Base-by-base conservation (phyloP, 108 stramenopile species). In the Nitzschia sp. region DNA sequence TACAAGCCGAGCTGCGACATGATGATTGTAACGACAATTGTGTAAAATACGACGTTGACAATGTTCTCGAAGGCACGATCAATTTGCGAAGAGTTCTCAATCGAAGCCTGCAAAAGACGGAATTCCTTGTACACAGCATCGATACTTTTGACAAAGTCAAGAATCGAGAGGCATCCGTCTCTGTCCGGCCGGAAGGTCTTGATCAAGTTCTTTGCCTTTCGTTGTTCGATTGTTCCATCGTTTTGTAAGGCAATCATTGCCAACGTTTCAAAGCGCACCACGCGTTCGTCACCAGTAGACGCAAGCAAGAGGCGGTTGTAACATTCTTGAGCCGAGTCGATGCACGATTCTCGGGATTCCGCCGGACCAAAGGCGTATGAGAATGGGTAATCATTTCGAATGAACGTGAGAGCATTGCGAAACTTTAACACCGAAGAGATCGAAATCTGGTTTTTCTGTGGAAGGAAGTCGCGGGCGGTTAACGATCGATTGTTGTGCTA, bases 91-190 rank as follows among this genome's bases (percentile, higher is more conserved):
- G 85, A 83, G 58, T 88, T 88, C 21, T 60, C 69, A 57, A 89
- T 84, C 24, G 77, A 79, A 29, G 86, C 86, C 29, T 86, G 70
- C 18, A 92, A 63, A 34, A 89, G 38, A 25, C 84, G 74, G 29
- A 87, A 66, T 47, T 82, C 70, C 57, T 92, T 89, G 74, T 92
- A 92, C 9, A 92, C 79, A 9, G 63, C 64, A 42, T 92, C 88
- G 46, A 85, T 60, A 18, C 80, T 81, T 58, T 63, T 72, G 32
- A 81, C 66, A 60, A 82, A 85, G 35, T 82, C 80, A 24, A 85
- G 29, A 26, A 73, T 21, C 9, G 62, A 66, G 23, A 91, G 36
- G 33, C 71, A 72, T 46, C 84, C 85, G 42, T 83, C 61, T 38
- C 75, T 74, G 34, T 89, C 82, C 1, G 91, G 91, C 6, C 85